These are phyloP conservation scores for Solanum appendiculatum DNA, from an alignment of 257 asterid genomes.

Conservation along the genomic window DNA sequence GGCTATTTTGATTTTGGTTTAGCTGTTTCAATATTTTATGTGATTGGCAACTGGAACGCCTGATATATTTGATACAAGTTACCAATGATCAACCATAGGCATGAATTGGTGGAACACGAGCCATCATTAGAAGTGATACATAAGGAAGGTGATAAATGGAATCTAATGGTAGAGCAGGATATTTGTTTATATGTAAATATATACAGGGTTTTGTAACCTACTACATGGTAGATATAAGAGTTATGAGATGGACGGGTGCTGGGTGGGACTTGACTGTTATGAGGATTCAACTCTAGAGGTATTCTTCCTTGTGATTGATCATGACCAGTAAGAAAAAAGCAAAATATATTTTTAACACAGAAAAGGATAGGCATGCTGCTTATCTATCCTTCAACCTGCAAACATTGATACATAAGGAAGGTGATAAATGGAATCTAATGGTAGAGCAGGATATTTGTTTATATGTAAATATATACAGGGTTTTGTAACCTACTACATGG, in stretches of 20 bases:
- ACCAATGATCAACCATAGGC: background rate
- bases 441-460: background rate
- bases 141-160: too few species aligned
- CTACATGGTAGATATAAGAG: background rate
- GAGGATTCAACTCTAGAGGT: background rate
- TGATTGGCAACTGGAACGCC: background rate
- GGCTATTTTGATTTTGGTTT: background rate
- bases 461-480: background rate
- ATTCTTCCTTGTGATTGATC: background rate
- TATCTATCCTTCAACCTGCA: background rate
- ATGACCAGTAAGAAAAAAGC: too few species aligned
- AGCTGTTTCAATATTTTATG: background rate
- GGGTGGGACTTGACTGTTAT: background rate
- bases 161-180: too few species aligned
- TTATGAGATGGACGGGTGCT: background rate
- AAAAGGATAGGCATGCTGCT: background rate
- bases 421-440: background rate
- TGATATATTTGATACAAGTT: background rate
- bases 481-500: background rate
- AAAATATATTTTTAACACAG: background rate
- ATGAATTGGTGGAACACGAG: background rate
- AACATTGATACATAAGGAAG: background rate
- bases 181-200: too few species aligned
- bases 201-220: too few species aligned
- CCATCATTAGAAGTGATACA: background rate